These are phyloP conservation scores for Nidularia pulvinata DNA, from an alignment of 768 basidiomycete species.

Conservation along the genomic window DNA sequence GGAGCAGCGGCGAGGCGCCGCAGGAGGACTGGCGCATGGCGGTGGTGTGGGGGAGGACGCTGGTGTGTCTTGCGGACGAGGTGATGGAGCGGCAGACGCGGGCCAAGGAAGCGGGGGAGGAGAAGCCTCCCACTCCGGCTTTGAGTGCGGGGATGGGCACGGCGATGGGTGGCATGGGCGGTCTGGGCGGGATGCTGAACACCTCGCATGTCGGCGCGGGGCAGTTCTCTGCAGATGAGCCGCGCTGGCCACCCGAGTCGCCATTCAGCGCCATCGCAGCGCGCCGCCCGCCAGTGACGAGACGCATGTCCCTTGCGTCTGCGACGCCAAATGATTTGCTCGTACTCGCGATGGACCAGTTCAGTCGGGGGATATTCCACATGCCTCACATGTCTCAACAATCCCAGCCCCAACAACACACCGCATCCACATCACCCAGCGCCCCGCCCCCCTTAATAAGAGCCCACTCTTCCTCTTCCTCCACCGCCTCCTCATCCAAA, in stretches of 20 bases:
- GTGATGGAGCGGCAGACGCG: constrained; percentile 28
- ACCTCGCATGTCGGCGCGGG: constrained; percentile 1
- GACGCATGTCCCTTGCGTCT: constrained; percentile 41
- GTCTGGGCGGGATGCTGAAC: neutral
- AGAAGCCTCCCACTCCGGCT: neutral
- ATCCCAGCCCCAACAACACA: neutral
- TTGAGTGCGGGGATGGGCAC: too few species aligned
- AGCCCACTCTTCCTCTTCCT: constrained; percentile 5
- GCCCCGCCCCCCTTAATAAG: constrained; percentile 2
- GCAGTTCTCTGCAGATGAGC: constrained; percentile 31
- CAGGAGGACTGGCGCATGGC: constrained; percentile 72
- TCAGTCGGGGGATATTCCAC: constrained; percentile 67
- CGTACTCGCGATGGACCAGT: constrained; percentile 66
- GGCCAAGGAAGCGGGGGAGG: constrained; percentile 5
- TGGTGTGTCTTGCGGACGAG: constrained; percentile 61
- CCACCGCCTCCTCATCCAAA: neutral
- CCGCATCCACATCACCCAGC: neutral
- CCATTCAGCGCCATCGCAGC: constrained; percentile 49
- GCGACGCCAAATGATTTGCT: constrained; percentile 51
- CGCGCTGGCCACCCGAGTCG: constrained; percentile 49
- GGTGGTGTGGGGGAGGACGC: constrained; percentile 64
- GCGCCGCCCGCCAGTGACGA: constrained; percentile 46
- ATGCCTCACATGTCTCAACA: constrained; percentile 52
- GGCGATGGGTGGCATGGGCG: too few species aligned
- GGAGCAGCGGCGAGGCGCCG: constrained; percentile 11